A percentile compares a stretch with the other conserved stretches of the same genome.
Evolutionary conservation across 805 yeast genomes (phyloP).

Genomic region (Pichia manshurica): DNA sequence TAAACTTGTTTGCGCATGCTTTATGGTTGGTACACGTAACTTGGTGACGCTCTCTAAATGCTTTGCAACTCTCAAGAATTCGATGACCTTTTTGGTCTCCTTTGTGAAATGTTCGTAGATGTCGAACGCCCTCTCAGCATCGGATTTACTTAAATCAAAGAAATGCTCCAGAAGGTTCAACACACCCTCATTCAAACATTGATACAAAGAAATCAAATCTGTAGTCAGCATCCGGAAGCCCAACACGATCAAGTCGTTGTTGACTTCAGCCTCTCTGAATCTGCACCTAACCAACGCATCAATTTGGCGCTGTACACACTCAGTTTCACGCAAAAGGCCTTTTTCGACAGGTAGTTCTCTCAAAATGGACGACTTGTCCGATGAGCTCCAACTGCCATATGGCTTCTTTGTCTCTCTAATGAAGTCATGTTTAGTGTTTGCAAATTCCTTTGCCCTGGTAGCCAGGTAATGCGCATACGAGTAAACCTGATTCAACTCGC

Average conservation of each 20-base stretch:
- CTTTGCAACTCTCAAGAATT: constrained; percentile 83
- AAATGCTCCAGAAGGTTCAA: constrained; percentile 89
- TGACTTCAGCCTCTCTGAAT: constrained; percentile 72
- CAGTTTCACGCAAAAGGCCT: constrained; percentile 80
- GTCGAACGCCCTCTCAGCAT: constrained; percentile 81
- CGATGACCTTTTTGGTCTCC: constrained; percentile 81
- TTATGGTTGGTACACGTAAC: constrained; percentile 88
- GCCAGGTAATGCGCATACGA: constrained; percentile 69
- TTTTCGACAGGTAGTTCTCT: constrained; percentile 61
- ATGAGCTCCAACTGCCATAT: constrained; percentile 30
- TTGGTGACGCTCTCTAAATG: constrained; percentile 82
- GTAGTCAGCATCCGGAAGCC: constrained; percentile 86
- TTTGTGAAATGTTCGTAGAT: constrained; percentile 82
- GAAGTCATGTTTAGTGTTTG: constrained; percentile 62
- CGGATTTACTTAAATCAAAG: constrained; percentile 82
- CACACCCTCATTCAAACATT: constrained; percentile 91
- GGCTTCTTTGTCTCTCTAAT: constrained; percentile 56
- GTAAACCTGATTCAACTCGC: constrained; percentile 51
- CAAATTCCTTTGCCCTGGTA: constrained; percentile 64
- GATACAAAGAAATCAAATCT: constrained; percentile 80
- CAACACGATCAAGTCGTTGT: constrained; percentile 76
- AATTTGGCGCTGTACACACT: constrained; percentile 78
- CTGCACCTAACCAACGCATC: constrained; percentile 67
- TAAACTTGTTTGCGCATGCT: constrained; percentile 94
- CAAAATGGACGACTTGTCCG: constrained; percentile 52